Percentiles rank a stretch among this genome's conserved stretches.
These are phyloP conservation scores for Brettanomyces bruxellensis DNA, from an alignment of 805 yeast genomes.

Conservation along the genomic window DNA sequence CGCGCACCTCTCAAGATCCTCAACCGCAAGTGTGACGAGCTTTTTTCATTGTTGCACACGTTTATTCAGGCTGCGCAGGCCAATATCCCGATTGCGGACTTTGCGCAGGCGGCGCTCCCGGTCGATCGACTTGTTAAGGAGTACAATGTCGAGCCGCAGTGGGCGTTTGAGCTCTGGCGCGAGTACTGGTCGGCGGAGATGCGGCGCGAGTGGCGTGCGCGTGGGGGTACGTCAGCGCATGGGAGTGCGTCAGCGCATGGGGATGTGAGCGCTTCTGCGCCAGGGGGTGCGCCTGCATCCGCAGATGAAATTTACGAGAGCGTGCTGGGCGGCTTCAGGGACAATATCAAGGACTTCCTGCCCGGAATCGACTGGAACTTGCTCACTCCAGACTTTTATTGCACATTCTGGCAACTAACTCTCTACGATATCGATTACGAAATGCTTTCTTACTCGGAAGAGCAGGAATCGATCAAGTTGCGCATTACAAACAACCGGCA, in stretches of 20 bases:
- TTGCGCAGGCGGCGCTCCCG: slow-evolving; percentile 29
- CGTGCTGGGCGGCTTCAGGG: slow-evolving; percentile 7
- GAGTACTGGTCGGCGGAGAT: slow-evolving; percentile 24
- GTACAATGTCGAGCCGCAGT: slow-evolving; percentile 40
- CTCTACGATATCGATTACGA: slow-evolving; percentile 62
- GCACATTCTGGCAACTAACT: slow-evolving; percentile 64
- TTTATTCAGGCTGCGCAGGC: slow-evolving; percentile 51
- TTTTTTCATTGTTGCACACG: slow-evolving; percentile 56
- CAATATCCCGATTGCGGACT: slow-evolving; percentile 9
- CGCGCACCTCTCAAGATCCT: slow-evolving; percentile 57
- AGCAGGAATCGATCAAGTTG: slow-evolving; percentile 30
- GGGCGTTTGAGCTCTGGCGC: slow-evolving; percentile 82
- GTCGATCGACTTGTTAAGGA: slow-evolving; percentile 31
- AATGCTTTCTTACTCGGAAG: slow-evolving; percentile 38
- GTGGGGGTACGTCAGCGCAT: too few species aligned
- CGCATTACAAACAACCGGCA: slow-evolving; percentile 28
- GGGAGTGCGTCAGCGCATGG: too few species aligned
- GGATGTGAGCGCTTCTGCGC: too few species aligned
- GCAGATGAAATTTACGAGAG: neutral
- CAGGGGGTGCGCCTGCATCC: too few species aligned
- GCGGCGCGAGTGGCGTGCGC: slow-evolving; percentile 8
- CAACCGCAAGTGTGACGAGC: slow-evolving; percentile 65
- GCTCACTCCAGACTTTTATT: slow-evolving; percentile 37
- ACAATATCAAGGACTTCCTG: slow-evolving; percentile 8
- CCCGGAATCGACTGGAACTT: slow-evolving; percentile 14